Conservation (phyloP, 257 asterid genomes). For the Solanum tacnaense region DNA sequence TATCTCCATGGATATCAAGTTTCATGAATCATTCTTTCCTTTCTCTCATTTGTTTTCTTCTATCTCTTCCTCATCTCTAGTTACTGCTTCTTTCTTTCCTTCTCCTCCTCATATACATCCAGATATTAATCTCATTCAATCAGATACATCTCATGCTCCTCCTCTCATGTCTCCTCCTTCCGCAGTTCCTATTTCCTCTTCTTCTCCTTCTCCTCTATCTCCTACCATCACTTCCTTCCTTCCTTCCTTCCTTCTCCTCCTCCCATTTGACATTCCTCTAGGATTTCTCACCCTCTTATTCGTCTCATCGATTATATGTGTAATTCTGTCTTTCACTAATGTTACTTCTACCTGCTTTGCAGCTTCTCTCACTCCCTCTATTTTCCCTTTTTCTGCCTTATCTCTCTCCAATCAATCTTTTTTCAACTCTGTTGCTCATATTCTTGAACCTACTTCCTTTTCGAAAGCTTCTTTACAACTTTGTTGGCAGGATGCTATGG, state of each 20-base stretch:
- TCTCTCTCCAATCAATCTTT: neutral
- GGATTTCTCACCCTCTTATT: neutral
- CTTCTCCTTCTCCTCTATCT: neutral
- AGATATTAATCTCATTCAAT: no score
- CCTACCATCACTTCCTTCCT: no score
- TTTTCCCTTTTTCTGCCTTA: neutral
- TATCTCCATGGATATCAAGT: neutral
- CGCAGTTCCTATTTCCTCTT: fast-evolving
- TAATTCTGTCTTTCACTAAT: neutral
- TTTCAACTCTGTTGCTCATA: neutral
- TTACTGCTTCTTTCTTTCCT: no score
- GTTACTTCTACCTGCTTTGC: neutral
- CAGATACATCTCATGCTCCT: no score
- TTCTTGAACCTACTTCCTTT: neutral
- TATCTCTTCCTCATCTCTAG: neutral
- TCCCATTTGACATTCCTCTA: neutral
- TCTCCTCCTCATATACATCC: no score
- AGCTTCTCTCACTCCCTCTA: no score
- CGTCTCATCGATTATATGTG: neutral
- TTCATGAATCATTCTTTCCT: neutral
- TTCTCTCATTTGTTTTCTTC: neutral
- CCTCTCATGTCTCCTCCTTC: fast-evolving
- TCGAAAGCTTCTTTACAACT: neutral
- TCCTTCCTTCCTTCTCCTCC: no score
- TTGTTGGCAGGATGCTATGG: neutral